Conservation (phyloP, 2,329 filamentous ascomycete species). For the Taxawa tesnikishii region DNA sequence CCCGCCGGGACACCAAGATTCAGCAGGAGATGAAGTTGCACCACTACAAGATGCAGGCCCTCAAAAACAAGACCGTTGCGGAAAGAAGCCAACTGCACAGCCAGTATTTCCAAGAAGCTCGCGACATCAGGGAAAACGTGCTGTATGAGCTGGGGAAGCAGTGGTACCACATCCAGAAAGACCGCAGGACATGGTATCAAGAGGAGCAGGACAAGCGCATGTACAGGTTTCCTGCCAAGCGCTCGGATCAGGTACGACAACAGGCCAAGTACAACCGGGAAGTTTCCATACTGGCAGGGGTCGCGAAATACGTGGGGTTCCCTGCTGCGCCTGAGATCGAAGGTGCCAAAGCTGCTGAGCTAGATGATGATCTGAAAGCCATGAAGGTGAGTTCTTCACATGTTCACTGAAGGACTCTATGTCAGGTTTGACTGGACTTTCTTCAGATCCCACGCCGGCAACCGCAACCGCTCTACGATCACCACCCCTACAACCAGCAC, state of each 20-base stretch:
- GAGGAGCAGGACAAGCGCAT: conserved; percentile 72
- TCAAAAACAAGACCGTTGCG: conserved; percentile 64
- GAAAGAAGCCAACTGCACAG: conserved; percentile 77
- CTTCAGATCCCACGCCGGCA: conserved; percentile 5
- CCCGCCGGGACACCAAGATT: conserved; percentile 68
- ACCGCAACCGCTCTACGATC: conserved; percentile 12
- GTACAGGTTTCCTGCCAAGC: conserved; percentile 65
- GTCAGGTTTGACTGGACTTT: background rate
- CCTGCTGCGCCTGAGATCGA: conserved; percentile 82
- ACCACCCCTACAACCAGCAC: conserved; percentile 1
- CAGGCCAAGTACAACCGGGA: conserved; percentile 91
- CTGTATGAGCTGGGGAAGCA: conserved; percentile 74
- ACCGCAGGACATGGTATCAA: conserved; percentile 66
- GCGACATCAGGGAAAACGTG: conserved; percentile 69
- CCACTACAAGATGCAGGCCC: conserved; percentile 59
- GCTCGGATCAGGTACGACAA: conserved; percentile 66
- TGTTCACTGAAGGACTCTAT: background rate
- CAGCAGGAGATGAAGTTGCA: conserved; percentile 62
- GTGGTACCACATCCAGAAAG: conserved; percentile 86
- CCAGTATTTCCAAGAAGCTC: conserved; percentile 78
- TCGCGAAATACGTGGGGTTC: conserved; percentile 93
- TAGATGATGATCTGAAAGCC: conserved; percentile 77
- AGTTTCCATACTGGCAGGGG: conserved; percentile 77
- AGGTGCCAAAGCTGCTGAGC: conserved; percentile 57
- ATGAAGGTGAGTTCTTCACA: conserved; percentile 59